These are phyloP conservation scores for Colletotrichum phormii DNA, from an alignment of 2,329 filamentous ascomycete genomes.

Conservation along the genomic window DNA sequence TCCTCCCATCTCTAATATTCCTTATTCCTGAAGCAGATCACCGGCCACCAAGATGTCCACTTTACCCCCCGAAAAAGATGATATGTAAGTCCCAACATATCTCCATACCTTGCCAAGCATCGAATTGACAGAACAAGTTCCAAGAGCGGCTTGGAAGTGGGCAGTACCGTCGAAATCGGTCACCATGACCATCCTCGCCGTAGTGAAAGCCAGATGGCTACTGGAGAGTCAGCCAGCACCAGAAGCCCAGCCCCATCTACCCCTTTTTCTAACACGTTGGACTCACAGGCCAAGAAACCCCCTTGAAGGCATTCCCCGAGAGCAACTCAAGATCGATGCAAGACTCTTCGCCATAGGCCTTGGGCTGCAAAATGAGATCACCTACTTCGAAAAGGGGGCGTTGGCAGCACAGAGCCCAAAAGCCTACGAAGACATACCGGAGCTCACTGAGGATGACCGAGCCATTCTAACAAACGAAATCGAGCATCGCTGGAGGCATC, in stretches of 20 bases:
- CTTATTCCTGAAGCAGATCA: too few species aligned
- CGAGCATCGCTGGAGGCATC: constrained; percentile 62
- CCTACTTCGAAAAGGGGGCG: constrained; percentile 55
- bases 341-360: constrained; percentile 59
- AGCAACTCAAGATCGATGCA: constrained; percentile 65
- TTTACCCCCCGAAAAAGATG: background rate
- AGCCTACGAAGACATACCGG: constrained; percentile 58
- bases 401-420: constrained; percentile 64
- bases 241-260: background rate
- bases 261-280: background rate
- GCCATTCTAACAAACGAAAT: constrained; percentile 54
- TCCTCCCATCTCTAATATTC: too few species aligned
- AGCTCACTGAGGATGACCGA: constrained; percentile 57
- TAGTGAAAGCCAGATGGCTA: background rate
- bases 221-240: background rate
- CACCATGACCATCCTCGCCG: background rate
- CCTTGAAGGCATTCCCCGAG: constrained; percentile 61
- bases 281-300: background rate
- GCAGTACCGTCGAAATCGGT: background rate
- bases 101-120: background rate
- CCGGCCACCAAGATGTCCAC: background rate
- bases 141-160: background rate
- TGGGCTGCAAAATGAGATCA: constrained; percentile 56
- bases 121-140: background rate
- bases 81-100: background rate